A percentile compares a stretch with the other conserved stretches of the same genome.
These are phyloP conservation scores for Phaeosphaeriaceae sp. DNA, from an alignment of 2,329 filamentous ascomycete genomes.

Conservation along the genomic window DNA sequence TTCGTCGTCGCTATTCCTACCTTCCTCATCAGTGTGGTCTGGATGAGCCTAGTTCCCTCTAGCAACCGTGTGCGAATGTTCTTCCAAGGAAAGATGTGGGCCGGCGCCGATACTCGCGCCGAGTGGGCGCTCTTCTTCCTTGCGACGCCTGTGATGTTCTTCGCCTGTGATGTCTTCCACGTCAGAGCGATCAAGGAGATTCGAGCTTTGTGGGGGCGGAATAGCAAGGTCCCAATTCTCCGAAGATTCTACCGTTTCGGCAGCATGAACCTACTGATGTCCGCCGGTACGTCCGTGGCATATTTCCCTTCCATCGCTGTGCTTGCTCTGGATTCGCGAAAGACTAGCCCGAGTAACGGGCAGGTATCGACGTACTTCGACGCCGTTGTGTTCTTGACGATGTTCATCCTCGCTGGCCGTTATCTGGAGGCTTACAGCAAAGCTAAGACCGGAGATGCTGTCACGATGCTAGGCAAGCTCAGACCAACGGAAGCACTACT, in stretches of 20 bases:
- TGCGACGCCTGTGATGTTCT: constrained; percentile 86
- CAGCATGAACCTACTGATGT: constrained; percentile 96
- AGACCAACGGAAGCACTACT: constrained; percentile 78
- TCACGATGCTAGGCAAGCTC: constrained; percentile 78
- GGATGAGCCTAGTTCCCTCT: constrained; percentile 79
- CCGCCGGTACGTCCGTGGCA: constrained; percentile 83
- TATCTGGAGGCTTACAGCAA: constrained; percentile 90
- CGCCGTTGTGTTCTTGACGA: constrained; percentile 87
- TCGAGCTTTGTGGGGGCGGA: constrained; percentile 74
- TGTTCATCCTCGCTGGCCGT: constrained; percentile 80
- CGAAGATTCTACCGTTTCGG: constrained; percentile 89
- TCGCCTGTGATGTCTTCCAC: constrained; percentile 86
- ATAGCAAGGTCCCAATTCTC: constrained; percentile 74
- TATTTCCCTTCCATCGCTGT: constrained; percentile 84
- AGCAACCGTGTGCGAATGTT: constrained; percentile 65
- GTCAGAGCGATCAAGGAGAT: constrained; percentile 79
- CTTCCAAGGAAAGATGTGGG: constrained; percentile 73
- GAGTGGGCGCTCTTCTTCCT: constrained; percentile 82
- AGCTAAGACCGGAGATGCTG: constrained; percentile 84
- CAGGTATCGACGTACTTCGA: constrained; percentile 95
- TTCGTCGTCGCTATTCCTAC: constrained; percentile 76
- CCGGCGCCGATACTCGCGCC: constrained; percentile 72
- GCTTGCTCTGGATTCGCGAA: constrained; percentile 65
- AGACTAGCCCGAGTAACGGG: constrained; percentile 46
- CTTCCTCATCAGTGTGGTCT: constrained; percentile 86